Evolutionary conservation across 73 alveolate genomes (phyloP).

Genomic region (Paraurostyla sp.): DNA sequence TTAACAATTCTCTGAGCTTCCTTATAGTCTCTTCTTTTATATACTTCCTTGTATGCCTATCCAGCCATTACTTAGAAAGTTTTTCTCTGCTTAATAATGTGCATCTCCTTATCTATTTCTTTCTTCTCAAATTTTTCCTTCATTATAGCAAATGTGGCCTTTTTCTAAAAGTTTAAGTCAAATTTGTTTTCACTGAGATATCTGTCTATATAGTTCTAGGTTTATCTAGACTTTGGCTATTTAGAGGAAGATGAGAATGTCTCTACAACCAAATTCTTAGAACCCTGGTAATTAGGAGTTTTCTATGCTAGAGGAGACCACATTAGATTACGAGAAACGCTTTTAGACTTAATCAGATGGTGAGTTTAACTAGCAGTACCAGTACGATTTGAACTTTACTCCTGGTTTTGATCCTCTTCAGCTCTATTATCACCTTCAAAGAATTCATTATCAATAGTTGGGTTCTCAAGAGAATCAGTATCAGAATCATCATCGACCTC

Average conservation of each 20-base stretch:
- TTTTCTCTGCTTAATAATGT: background rate
- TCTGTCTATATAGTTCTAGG: too few relatives aligned
- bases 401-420: too few relatives aligned
- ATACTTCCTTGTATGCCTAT: slow-evolving; percentile 25
- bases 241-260: background rate
- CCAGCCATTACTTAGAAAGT: slow-evolving; percentile 15
- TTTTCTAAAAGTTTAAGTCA: background rate
- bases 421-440: background rate
- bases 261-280: too few relatives aligned
- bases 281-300: background rate
- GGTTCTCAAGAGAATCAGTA: background rate
- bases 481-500: background rate
- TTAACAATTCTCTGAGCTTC: slow-evolving; percentile 44
- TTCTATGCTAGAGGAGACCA: too few relatives aligned
- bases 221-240: background rate
- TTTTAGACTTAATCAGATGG: too few relatives aligned
- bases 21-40: slow-evolving; percentile 12
- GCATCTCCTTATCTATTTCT: background rate
- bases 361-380: too few relatives aligned
- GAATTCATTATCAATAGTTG: background rate
- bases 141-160: background rate
- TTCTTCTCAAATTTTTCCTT: background rate
- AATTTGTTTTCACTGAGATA: slow-evolving; percentile 17
- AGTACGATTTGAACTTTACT: too few relatives aligned
- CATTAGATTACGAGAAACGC: too few relatives aligned